These are phyloP conservation scores for Hypoxylon fragiforme DNA, from an alignment of 495 filamentous ascomycete species.

Conservation along the genomic window DNA sequence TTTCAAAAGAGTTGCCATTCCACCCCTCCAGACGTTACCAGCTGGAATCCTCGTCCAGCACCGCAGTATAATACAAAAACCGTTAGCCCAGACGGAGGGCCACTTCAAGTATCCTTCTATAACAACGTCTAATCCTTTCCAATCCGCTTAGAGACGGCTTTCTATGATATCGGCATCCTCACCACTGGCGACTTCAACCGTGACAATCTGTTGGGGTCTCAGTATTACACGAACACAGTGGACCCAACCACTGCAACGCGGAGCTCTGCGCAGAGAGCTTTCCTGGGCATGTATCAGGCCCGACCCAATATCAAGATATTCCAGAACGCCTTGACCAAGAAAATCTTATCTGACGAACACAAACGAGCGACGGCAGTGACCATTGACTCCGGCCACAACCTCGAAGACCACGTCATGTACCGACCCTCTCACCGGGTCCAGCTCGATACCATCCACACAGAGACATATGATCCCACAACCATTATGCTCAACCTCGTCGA, in stretches of 20 bases:
- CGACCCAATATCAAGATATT: constrained; percentile 5
- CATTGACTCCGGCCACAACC: constrained; percentile 40
- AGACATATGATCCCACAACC: constrained; percentile 41
- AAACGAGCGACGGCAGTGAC: neutral
- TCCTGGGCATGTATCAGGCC: neutral
- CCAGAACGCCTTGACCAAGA: constrained; percentile 2
- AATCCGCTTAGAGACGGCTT: neutral
- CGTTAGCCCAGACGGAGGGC: constrained; percentile 1
- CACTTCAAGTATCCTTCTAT: neutral
- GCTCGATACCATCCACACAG: constrained; percentile 45
- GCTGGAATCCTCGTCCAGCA: neutral
- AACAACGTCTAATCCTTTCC: constrained; percentile 10
- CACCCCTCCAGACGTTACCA: constrained; percentile 30
- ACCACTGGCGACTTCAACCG: neutral
- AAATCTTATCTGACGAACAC: neutral
- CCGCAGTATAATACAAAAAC: neutral
- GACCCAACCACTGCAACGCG: constrained; percentile 2
- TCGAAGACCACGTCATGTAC: constrained; percentile 51
- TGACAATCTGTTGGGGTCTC: neutral
- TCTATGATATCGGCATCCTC: constrained; percentile 5
- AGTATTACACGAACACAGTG: neutral
- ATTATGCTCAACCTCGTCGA: constrained; percentile 20
- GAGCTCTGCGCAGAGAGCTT: constrained; percentile 1
- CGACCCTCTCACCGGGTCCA: constrained; percentile 45
- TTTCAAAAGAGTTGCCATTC: constrained; percentile 58